phyloP scores from a whole-genome alignment of 257 asterid species.

The Schizonepeta tenuifolia region DNA sequence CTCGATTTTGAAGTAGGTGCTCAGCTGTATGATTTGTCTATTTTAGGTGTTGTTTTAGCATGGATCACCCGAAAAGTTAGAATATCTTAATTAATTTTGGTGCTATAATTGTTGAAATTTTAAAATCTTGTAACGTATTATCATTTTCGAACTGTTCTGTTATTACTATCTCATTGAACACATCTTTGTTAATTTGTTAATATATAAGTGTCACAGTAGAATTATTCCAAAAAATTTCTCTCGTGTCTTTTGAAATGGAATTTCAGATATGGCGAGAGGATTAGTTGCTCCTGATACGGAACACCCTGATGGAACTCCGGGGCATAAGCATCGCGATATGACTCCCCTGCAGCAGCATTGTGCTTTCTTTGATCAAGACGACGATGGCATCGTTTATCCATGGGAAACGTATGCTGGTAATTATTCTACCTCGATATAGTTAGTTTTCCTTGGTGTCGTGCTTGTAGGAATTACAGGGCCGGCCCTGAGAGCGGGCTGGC shows the following conservation, averaged over 20 bases:
- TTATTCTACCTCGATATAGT: neutral
- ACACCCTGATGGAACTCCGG: constrained; percentile 80
- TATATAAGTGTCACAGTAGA: neutral
- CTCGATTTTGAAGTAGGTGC: neutral
- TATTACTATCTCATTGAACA: neutral
- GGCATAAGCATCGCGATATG: constrained; percentile 52
- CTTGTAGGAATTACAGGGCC: too few relatives aligned
- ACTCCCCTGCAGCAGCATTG: constrained; percentile 84
- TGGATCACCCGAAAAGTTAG: neutral
- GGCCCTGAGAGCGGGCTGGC: too few relatives aligned
- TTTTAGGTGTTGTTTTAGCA: neutral
- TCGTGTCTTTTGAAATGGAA: neutral
- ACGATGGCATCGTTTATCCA: constrained; percentile 83
- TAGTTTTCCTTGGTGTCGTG: neutral
- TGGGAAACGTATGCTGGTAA: constrained; percentile 55
- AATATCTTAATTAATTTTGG: neutral
- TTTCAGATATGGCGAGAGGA: constrained; percentile 70
- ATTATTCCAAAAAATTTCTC: neutral
- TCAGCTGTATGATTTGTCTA: neutral
- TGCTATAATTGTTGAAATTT: neutral
- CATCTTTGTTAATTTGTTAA: neutral
- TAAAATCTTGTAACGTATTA: neutral
- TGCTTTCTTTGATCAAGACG: constrained; percentile 79
- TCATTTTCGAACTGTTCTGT: too few relatives aligned
- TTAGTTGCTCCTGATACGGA: constrained; percentile 71